Evolutionary conservation across 176 grass and related monocot species (phyloP).

Genomic region (Phoenix dactylifera): DNA sequence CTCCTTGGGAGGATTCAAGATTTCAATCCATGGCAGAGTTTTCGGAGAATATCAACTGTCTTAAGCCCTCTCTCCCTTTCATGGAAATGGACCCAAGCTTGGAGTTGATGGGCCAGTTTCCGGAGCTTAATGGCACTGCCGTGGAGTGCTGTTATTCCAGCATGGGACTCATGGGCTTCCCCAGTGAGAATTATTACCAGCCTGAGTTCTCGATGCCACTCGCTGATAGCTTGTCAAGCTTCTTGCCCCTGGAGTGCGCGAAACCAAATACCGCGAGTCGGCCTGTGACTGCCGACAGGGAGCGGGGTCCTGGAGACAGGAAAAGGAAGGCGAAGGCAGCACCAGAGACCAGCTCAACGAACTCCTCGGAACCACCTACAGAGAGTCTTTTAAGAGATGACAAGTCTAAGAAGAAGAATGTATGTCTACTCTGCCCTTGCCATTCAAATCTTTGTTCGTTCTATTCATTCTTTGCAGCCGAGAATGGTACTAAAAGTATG

Average conservation of each 20-base stretch:
- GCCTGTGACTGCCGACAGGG: background rate
- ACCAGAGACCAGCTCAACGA: background rate
- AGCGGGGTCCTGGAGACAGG: background rate
- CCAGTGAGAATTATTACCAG: conserved; percentile 9
- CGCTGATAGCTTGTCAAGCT: background rate
- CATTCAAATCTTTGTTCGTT: too few species aligned
- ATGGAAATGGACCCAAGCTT: conserved; percentile 8
- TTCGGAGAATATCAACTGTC: background rate
- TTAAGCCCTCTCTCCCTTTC: conserved; percentile 1
- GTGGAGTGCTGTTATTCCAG: background rate
- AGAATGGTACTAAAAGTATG: too few species aligned
- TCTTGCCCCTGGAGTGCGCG: background rate
- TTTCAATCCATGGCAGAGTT: background rate
- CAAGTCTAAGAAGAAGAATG: background rate
- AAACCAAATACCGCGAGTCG: background rate
- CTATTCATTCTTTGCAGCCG: too few species aligned
- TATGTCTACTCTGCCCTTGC: background rate
- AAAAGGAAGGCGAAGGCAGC: background rate
- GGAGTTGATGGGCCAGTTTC: conserved; percentile 5
- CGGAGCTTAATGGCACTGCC: conserved; percentile 3
- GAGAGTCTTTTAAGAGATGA: background rate
- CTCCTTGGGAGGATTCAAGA: background rate
- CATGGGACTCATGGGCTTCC: background rate
- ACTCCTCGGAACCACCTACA: background rate
- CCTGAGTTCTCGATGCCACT: background rate